Conservation (phyloP, 805 yeast genomes). For the Ascoidea asiatica region DNA sequence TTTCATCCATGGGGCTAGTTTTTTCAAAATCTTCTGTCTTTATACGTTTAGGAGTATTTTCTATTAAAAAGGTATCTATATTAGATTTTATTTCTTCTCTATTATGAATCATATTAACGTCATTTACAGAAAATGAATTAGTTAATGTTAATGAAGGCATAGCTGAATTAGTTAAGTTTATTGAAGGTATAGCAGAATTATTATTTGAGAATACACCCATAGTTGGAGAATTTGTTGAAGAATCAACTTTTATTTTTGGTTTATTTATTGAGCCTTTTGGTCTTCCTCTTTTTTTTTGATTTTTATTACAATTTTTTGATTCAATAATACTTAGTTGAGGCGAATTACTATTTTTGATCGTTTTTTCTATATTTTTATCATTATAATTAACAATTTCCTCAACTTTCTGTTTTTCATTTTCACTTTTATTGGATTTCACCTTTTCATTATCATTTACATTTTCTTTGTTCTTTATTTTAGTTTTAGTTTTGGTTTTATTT, state of each 20-base stretch:
- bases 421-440: neutral
- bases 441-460: neutral
- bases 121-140: too few species aligned
- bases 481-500: slow-evolving; percentile 9
- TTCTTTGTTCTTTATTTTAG: neutral
- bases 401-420: neutral
- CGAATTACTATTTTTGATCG: neutral
- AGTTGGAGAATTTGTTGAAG: slow-evolving; percentile 12
- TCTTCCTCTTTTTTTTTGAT: slow-evolving; percentile 15
- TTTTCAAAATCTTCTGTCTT: slow-evolving; percentile 6
- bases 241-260: neutral
- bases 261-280: slow-evolving; percentile 10
- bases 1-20: slow-evolving; percentile 10
- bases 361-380: neutral
- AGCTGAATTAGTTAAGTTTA: neutral
- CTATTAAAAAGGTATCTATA: too few species aligned
- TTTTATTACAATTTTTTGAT: slow-evolving; percentile 7
- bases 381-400: slow-evolving; percentile 9
- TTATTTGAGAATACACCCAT: slow-evolving; percentile 12
- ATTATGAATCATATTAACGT: too few species aligned
- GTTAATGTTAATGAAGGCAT: too few species aligned
- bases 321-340: slow-evolving; percentile 7
- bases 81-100: too few species aligned
- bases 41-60: too few species aligned
- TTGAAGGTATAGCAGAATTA: neutral